Evolutionary conservation across 805 yeast species (phyloP).

Genomic region (Dipodascopsis uninucleata): DNA sequence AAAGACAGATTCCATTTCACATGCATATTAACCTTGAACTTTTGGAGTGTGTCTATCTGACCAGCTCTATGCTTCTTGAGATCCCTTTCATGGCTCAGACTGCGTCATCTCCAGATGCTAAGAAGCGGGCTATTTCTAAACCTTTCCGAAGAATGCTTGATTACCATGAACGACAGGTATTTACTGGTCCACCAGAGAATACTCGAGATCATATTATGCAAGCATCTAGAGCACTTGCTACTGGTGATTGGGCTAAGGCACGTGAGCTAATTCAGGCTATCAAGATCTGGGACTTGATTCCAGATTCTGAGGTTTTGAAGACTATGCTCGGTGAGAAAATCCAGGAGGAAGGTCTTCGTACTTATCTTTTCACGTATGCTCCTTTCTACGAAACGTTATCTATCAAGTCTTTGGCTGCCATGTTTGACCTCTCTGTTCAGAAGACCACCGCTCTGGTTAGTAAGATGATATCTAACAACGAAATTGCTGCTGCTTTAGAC

Average conservation of each 20-base stretch:
- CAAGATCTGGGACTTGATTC: constrained; percentile 81
- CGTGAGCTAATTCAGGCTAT: constrained; percentile 67
- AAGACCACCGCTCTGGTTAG: constrained; percentile 62
- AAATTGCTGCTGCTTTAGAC: constrained; percentile 70
- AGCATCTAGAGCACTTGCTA: constrained; percentile 82
- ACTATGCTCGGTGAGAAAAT: constrained; percentile 71
- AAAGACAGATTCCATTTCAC: constrained; percentile 91
- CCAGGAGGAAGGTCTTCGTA: constrained; percentile 85
- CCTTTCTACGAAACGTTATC: constrained; percentile 72
- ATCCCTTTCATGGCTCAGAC: constrained; percentile 84
- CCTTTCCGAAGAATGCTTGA: constrained; percentile 89
- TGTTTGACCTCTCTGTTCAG: constrained; percentile 59
- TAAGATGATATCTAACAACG: constrained; percentile 74
- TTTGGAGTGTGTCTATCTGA: constrained; percentile 88
- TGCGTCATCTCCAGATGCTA: constrained; percentile 47
- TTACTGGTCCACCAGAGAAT: constrained; percentile 97
- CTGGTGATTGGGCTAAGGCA: constrained; percentile 85
- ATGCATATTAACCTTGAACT: constrained; percentile 96
- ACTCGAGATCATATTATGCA: constrained; percentile 89
- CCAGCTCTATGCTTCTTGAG: constrained; percentile 83
- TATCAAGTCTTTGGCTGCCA: constrained; percentile 55
- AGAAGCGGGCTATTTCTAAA: constrained; percentile 66
- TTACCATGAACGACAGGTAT: constrained; percentile 87
- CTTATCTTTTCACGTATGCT: constrained; percentile 85
- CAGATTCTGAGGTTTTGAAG: constrained; percentile 63